Evolutionary conservation across 495 filamentous ascomycete genomes (phyloP).

Genomic region (Aspergillus nidulans): DNA sequence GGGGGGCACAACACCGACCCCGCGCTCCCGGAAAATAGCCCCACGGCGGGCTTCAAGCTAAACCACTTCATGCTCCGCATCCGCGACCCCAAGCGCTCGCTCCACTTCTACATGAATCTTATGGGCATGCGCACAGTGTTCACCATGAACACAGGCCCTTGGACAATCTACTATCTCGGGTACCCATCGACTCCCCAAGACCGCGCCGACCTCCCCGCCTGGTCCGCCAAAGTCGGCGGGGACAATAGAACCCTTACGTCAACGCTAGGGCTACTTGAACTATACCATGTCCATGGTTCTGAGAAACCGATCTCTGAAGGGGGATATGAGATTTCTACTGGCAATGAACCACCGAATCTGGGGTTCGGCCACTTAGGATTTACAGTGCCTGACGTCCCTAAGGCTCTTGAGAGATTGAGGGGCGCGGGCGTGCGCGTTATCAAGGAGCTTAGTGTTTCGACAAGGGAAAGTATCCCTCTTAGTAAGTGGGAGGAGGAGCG

Average conservation of each 20-base stretch:
- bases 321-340: conserved; percentile 17
- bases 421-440: conserved; percentile 28
- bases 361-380: conserved; percentile 41
- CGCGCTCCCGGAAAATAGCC: conserved; percentile 24
- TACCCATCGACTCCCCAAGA: conserved; percentile 26
- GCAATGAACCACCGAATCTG: conserved; percentile 31
- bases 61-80: conserved; percentile 46
- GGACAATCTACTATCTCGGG: conserved; percentile 43
- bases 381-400: conserved; percentile 32
- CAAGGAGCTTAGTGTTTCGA: conserved; percentile 33
- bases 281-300: conserved; percentile 34
- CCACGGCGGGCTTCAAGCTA: conserved; percentile 39
- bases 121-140: conserved; percentile 48
- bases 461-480: conserved; percentile 29
- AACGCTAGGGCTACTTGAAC: conserved; percentile 32
- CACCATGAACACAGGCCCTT: conserved; percentile 41
- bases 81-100: conserved; percentile 31
- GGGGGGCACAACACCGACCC: conserved; percentile 26
- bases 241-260: conserved; percentile 24
- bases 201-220: conserved; percentile 19
- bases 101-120: conserved; percentile 43
- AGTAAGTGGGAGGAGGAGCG: conserved; percentile 34
- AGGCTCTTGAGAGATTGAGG: conserved; percentile 28
- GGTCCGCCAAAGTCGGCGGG: conserved; percentile 22
- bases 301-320: conserved; percentile 17